Percentiles rank a stretch among this genome's conserved stretches.
Conservation (phyloP, 352 stramenopile genomes). For the Globisporangium acanthophoron region DNA sequence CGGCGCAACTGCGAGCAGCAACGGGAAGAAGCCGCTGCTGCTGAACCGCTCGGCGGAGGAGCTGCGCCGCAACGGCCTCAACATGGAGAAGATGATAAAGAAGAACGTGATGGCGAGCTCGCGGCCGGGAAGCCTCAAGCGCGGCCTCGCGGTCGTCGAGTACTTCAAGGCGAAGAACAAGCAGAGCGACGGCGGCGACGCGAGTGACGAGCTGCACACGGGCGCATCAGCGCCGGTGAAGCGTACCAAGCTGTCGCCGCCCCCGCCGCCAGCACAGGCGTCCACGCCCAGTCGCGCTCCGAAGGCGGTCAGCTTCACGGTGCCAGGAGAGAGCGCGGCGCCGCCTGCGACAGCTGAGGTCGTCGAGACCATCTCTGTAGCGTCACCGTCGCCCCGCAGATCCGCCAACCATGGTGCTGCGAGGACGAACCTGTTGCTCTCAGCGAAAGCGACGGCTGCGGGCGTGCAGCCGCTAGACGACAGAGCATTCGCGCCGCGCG, state of each 20-base stretch:
- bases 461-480: constrained; percentile 15
- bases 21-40: constrained; percentile 15
- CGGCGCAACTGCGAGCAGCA: not conserved
- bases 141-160: constrained; percentile 62
- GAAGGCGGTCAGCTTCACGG: constrained; percentile 4
- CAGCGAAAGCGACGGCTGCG: constrained; percentile 6
- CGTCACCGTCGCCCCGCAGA: constrained; percentile 11
- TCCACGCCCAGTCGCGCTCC: not conserved
- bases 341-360: not conserved
- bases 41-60: constrained; percentile 35
- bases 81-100: constrained; percentile 87
- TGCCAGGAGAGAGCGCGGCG: not conserved
- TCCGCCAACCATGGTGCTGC: not conserved
- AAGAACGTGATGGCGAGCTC: constrained; percentile 63
- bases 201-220: not conserved
- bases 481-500: constrained; percentile 10
- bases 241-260: constrained; percentile 9
- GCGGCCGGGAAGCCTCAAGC: constrained; percentile 51
- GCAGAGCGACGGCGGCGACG: constrained; percentile 18
- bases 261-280: not conserved
- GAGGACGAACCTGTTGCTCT: constrained; percentile 6
- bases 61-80: constrained; percentile 52
- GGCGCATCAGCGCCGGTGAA: not conserved
- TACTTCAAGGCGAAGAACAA: constrained; percentile 69
- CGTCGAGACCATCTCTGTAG: not conserved